Evolutionary conservation across 495 filamentous ascomycete genomes (phyloP).

Genomic region (Penicillium argentinense): DNA sequence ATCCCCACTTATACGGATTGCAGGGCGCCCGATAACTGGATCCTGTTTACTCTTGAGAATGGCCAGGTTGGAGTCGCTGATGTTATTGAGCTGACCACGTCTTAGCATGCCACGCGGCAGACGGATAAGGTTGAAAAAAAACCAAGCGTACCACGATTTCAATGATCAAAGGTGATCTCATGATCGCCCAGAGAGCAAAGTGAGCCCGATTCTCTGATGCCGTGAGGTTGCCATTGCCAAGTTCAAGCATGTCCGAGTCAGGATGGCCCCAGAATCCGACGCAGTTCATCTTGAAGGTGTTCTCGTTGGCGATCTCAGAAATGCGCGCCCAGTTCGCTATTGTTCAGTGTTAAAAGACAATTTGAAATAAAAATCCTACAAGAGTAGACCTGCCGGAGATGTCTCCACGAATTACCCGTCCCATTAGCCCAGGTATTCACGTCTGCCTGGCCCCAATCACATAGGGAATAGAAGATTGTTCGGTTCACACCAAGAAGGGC

Average conservation of each 20-base stretch:
- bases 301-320: slow-evolving; percentile 40
- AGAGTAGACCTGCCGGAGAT: no score
- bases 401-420: slow-evolving; percentile 56
- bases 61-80: slow-evolving; percentile 42
- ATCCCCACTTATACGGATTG: slow-evolving; percentile 67
- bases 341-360: no score
- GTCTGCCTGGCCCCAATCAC: slow-evolving; percentile 59
- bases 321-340: slow-evolving; percentile 44
- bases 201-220: slow-evolving; percentile 47
- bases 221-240: slow-evolving; percentile 61
- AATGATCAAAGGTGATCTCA: slow-evolving; percentile 60
- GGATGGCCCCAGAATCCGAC: slow-evolving; percentile 55
- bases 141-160: slow-evolving; percentile 45
- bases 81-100: slow-evolving; percentile 38
- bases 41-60: slow-evolving; percentile 66
- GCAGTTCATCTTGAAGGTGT: slow-evolving; percentile 46
- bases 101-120: neutral
- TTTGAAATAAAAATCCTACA: no score
- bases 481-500: slow-evolving; percentile 53
- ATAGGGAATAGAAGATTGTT: slow-evolving; percentile 65
- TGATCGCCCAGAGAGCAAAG: slow-evolving; percentile 56
- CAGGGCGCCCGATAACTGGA: slow-evolving; percentile 47
- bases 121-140: slow-evolving; percentile 1
- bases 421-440: slow-evolving; percentile 52
- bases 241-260: slow-evolving; percentile 69